A percentile compares a stretch with the other conserved stretches of the same genome.
phyloP scores from a whole-genome alignment of 2,329 filamentous ascomycete genomes.

The Curvularia sp. region DNA sequence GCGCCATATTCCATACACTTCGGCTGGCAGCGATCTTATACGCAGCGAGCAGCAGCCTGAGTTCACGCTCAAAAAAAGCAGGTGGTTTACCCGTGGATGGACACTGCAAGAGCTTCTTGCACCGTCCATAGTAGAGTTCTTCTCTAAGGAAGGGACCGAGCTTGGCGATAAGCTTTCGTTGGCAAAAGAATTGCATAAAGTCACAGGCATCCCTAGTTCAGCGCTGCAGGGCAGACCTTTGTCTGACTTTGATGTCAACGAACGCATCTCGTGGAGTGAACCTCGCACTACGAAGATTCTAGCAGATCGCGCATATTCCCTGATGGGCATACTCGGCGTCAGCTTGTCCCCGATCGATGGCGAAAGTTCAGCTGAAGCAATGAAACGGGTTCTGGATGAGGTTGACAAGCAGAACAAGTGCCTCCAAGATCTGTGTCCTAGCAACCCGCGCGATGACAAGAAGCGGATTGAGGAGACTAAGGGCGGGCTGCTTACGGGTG shows the following conservation, averaged over 20 bases:
- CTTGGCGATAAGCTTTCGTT: background rate
- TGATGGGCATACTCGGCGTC: conserved; percentile 17
- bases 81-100: too few species aligned
- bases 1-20: background rate
- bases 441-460: conserved; percentile 17
- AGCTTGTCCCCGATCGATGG: conserved; percentile 6
- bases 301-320: conserved; percentile 15
- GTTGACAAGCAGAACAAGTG: conserved; percentile 17
- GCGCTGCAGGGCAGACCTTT: conserved; percentile 5
- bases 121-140: background rate
- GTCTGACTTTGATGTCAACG: conserved; percentile 11
- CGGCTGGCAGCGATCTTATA: background rate
- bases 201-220: background rate
- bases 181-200: background rate
- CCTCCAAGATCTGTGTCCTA: conserved; percentile 13
- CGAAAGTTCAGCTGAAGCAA: conserved; percentile 15
- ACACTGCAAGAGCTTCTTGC: conserved; percentile 1
- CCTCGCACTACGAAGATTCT: conserved; percentile 20
- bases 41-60: conserved; percentile 6
- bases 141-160: background rate
- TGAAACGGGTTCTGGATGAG: conserved; percentile 20
- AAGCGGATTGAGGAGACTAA: too few species aligned
- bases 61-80: background rate
- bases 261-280: conserved; percentile 17
- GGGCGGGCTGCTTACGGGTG: too few species aligned